Base-by-base conservation (phyloP, 306 rosid genomes). In the Quercus mongolica region DNA sequence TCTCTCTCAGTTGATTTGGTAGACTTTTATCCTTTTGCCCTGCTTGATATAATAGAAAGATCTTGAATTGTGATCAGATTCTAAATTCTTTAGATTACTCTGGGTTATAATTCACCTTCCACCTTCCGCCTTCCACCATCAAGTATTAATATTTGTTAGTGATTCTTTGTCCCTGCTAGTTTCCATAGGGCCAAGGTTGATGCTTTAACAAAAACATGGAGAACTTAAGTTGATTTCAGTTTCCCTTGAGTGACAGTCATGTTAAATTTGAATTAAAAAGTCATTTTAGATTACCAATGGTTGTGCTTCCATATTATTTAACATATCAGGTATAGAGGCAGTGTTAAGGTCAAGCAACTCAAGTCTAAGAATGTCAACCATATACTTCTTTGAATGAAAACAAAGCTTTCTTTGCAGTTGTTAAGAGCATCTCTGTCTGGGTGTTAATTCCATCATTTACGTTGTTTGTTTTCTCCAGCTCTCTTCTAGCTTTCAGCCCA, bases 401-500 rank as follows among this genome's bases (percentile, higher is more conserved):
- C 31, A 30, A 30, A 30, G 1, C 15, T 49, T 49, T 64, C 13
- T 3, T 64, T 17, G 46, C 44, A 18, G 44, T 64, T n/a, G 25
- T 67, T 67, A 13, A 33, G 25, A 35, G 15, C 38, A 19, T 63
- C 69, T 13, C 69, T 63, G 69, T 35, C 41, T 63, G 41, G 1
- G 10, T 38, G 38, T 11, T 30, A 11, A 72, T 46, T 56, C 23
- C 56, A 25, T 79, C 69, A 46, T 46, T 75, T 54, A n/a, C 75
- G 70, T 54, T 69, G 51, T 33, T 62, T 41, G 11, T 75, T 59
- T 72, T 81, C 52, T 67, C 75, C 65, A 61, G 78, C 55, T 62
- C 57, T 56, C 62, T 18, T 18, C 74, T 17, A 7, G 81, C 46
- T 71, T 44, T 80, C 73, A 69, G 82, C 71, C 52, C 74, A 33